phyloP scores from a whole-genome alignment of 139 green algal species.

The Micromonas pusilla region DNA sequence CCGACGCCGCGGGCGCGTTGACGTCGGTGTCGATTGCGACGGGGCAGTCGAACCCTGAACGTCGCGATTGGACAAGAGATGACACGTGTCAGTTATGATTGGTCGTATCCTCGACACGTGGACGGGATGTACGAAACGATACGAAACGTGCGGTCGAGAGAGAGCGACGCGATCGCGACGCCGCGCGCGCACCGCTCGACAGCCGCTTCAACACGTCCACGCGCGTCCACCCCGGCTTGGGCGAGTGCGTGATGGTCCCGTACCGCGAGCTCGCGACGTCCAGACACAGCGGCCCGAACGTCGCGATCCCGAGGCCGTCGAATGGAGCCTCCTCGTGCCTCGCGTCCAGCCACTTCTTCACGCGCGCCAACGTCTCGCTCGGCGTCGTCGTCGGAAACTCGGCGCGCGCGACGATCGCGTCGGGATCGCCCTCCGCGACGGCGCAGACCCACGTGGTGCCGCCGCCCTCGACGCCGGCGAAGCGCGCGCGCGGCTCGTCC shows the following conservation, averaged over 20 bases:
- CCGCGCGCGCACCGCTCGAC: background rate
- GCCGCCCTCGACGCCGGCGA: constrained; percentile 11
- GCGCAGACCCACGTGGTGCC: constrained; percentile 7
- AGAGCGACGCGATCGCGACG: background rate
- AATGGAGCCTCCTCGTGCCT: background rate
- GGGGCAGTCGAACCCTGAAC: background rate
- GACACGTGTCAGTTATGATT: too few relatives aligned
- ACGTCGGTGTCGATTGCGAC: constrained; percentile 24
- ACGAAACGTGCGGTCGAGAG: background rate
- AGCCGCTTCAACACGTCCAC: background rate
- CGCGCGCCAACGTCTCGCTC: background rate
- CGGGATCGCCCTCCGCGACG: background rate
- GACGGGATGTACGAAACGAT: too few relatives aligned
- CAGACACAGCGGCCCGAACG: constrained; percentile 13
- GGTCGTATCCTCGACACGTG: too few relatives aligned
- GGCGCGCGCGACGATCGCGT: background rate
- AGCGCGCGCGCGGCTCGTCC: background rate
- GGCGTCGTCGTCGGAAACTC: constrained; percentile 11
- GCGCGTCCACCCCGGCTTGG: constrained; percentile 5
- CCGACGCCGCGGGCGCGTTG: constrained; percentile 13
- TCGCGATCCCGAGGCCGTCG: constrained; percentile 11
- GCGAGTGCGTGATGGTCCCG: constrained; percentile 17
- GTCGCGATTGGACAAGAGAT: too few relatives aligned
- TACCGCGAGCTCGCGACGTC: background rate
- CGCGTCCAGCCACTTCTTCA: background rate